Evolutionary conservation across 148 eudicot genomes (phyloP), one percentile per base, ranked within the genome.

Genomic region (Fagopyrum homotropicum): DNA sequence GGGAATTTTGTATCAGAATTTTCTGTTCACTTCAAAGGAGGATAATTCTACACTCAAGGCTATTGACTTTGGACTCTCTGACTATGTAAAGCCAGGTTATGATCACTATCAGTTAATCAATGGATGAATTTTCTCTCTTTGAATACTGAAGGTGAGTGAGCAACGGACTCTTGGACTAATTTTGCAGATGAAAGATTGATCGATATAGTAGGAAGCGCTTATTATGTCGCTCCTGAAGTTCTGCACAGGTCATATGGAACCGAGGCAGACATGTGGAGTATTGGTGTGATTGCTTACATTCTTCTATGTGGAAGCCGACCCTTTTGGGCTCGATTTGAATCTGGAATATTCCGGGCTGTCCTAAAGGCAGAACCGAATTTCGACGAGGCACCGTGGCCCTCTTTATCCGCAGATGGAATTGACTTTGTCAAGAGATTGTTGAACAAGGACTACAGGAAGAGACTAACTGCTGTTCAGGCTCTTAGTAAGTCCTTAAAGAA

Each of bases 241-340:
- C 85, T 94, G 80, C 98, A 94, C 68, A 83, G 98, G 80, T 90
- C 97, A 8, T 94, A 94, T 73, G 98, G 98, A 72, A 91, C 98
- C 9, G 98, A 94, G 78, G 98, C 97, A 66, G 98, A 94, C 78
- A 94, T 94, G 98, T 91, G 98, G 98, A 94, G 98, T 80, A 88
- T 94, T 40, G 98, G 98, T 52, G 98, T 94, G 17, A 94, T 94
- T 84, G 98, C 96, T 57, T 94, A 91, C 80, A 94, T 86, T 72
- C 79, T 86, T 55, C 79, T 86, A 44, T 86, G 86, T 72, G 89
- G 89, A 49, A 84, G 85, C 75, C 86, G 89, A 4, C 89, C 89
- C 55, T 83, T 86, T 78, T 86, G 86, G 89, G 84, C 85, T 59
- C 82, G 89, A 7, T 81, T 86, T 6, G 86, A 83, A 77, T 83